Conservation (phyloP, 768 basidiomycete genomes). For the Macrolepiota dolichaula region DNA sequence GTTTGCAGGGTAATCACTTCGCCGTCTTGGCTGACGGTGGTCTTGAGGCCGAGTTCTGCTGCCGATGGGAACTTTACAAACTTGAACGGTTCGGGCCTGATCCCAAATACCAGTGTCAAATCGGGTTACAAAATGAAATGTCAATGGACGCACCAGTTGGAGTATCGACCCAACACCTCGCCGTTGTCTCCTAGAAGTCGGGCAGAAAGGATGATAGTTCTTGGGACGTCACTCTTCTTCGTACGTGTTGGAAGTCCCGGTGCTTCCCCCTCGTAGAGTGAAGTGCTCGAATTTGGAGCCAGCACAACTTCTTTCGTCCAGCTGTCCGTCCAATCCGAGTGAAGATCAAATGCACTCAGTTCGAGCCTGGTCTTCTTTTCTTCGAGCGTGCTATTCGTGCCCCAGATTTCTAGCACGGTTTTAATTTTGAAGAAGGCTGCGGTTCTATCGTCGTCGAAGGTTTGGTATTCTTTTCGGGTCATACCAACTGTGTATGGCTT, state of each 20-base stretch:
- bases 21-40: slow-evolving; percentile 47
- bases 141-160: slow-evolving; percentile 57
- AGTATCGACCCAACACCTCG: slow-evolving; percentile 63
- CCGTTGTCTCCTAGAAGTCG: slow-evolving; percentile 57
- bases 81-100: slow-evolving; percentile 94
- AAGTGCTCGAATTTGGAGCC: slow-evolving; percentile 74
- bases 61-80: slow-evolving; percentile 77
- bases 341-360: slow-evolving; percentile 60
- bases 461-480: slow-evolving; percentile 71
- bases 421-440: slow-evolving; percentile 66
- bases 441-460: slow-evolving; percentile 54
- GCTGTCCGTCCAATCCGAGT: slow-evolving; percentile 56
- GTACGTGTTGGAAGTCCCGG: slow-evolving; percentile 74
- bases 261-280: slow-evolving; percentile 69
- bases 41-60: slow-evolving; percentile 54
- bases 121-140: slow-evolving; percentile 7
- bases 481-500: slow-evolving; percentile 79
- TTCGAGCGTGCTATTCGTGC: slow-evolving; percentile 69
- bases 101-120: background rate
- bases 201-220: slow-evolving; percentile 67
- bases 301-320: slow-evolving; percentile 53
- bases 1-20: slow-evolving; percentile 56
- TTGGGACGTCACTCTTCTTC: slow-evolving; percentile 60
- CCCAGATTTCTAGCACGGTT: slow-evolving; percentile 80
- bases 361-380: slow-evolving; percentile 61